A percentile compares a stretch with the other conserved stretches of the same genome.
Evolutionary conservation across 2,329 filamentous ascomycete species (phyloP).

Genomic region (Atkinsonella texensis): DNA sequence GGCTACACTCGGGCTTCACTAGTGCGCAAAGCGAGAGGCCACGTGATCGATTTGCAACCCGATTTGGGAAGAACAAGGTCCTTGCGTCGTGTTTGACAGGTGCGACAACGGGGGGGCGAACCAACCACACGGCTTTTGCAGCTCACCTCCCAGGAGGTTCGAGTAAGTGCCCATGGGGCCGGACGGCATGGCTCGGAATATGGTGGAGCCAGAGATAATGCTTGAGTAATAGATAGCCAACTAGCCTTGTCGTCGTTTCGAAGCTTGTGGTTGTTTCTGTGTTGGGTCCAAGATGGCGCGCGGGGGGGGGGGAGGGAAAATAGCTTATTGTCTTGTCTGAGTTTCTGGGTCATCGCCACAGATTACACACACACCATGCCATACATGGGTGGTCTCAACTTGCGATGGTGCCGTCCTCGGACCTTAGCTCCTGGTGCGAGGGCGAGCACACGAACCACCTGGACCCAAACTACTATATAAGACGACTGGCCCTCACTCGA

Average conservation of each 20-base stretch:
- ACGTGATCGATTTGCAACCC: slow-evolving; percentile 12
- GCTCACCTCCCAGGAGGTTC: background rate
- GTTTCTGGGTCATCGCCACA: background rate
- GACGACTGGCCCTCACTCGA: background rate
- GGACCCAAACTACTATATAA: slow-evolving; percentile 2
- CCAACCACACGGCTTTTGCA: background rate
- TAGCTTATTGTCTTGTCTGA: no score
- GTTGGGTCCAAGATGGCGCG: no score
- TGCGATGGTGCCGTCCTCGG: slow-evolving; percentile 6
- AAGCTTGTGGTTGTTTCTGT: no score
- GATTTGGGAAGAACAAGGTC: slow-evolving; percentile 1
- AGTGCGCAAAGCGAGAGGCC: slow-evolving; percentile 8
- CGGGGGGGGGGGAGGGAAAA: no score
- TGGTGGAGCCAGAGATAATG: slow-evolving; percentile 4
- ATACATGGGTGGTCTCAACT: background rate
- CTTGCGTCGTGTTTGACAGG: slow-evolving; percentile 5
- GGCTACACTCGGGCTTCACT: slow-evolving; percentile 14
- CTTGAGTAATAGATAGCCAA: slow-evolving; percentile 4
- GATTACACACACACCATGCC: background rate
- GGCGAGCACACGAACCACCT: background rate
- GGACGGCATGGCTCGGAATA: slow-evolving; percentile 9
- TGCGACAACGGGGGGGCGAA: background rate
- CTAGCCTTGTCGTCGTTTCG: background rate
- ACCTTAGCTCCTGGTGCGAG: background rate
- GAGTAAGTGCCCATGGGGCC: background rate